Conservation (phyloP, 805 yeast species). For the Starmerella scarabaei region DNA sequence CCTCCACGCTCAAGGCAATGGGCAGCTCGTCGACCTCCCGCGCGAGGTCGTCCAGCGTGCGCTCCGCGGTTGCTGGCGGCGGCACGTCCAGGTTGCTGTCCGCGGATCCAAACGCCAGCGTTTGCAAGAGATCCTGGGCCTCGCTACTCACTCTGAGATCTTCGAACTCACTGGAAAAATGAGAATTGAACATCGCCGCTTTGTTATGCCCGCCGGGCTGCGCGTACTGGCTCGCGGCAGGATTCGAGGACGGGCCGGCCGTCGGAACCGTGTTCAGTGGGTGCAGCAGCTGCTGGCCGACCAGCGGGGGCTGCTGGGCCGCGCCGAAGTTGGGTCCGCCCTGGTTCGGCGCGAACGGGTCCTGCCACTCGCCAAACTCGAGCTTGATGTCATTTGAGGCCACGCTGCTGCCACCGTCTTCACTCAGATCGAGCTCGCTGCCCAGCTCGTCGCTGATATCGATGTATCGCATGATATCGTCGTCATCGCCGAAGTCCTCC, state of each 20-base stretch:
- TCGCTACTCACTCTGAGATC: not conserved
- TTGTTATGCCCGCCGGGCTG: not conserved
- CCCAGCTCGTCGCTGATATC: constrained; percentile 6
- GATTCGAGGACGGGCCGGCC: too few relatives aligned
- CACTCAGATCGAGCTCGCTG: constrained; percentile 17
- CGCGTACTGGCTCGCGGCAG: not conserved
- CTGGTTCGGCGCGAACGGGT: not conserved
- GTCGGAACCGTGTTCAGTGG: not conserved
- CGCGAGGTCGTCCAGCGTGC: constrained; percentile 6
- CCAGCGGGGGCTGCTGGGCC: not conserved
- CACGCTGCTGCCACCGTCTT: constrained; percentile 18
- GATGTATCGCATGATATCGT: constrained; percentile 16
- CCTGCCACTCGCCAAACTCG: constrained; percentile 1
- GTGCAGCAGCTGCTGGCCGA: too few relatives aligned
- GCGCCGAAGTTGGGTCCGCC: not conserved
- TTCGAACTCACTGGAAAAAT: too few relatives aligned
- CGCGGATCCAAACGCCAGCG: constrained; percentile 17
- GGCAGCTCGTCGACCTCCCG: not conserved
- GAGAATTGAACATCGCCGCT: too few relatives aligned
- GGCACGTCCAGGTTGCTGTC: constrained; percentile 7
- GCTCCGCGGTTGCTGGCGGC: constrained; percentile 8
- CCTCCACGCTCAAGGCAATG: constrained; percentile 21
- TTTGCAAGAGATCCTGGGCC: constrained; percentile 17
- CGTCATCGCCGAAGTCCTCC: not conserved
- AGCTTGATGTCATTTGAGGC: constrained; percentile 13